A percentile compares a stretch with the other conserved stretches of the same genome.
Conservation (phyloP, 1,139 yeast genomes). For the Debaryomyces psychrophilus region DNA sequence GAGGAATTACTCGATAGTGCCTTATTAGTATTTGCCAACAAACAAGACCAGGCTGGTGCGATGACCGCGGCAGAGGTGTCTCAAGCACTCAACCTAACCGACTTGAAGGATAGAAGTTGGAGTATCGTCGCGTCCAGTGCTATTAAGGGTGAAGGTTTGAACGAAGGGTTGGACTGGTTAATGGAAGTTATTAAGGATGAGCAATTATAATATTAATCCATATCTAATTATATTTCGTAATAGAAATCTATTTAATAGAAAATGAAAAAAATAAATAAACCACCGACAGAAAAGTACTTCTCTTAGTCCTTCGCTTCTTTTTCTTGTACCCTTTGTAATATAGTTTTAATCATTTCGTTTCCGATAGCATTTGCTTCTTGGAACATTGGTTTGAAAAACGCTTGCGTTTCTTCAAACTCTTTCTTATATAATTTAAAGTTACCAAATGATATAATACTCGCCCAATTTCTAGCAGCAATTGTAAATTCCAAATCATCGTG, state of each 20-base stretch:
- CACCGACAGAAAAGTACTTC: not conserved
- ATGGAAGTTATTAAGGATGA: constrained; percentile 96
- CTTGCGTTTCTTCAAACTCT: constrained; percentile 78
- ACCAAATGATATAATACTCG: constrained; percentile 75
- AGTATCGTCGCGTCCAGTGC: constrained; percentile 97
- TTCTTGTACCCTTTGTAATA: constrained; percentile 55
- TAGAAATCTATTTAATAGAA: constrained; percentile 6
- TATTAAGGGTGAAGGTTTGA: constrained; percentile 91
- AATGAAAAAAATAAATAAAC: not conserved
- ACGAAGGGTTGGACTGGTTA: constrained; percentile 96
- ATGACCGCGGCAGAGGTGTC: constrained; percentile 93
- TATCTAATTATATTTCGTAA: constrained; percentile 7
- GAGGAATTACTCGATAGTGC: constrained; percentile 92
- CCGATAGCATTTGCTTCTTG: constrained; percentile 88
- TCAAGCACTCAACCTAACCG: constrained; percentile 81
- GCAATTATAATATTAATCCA: constrained; percentile 49
- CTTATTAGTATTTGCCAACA: constrained; percentile 90
- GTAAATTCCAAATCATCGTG: constrained; percentile 87
- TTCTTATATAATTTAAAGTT: constrained; percentile 71
- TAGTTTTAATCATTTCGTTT: constrained; percentile 95
- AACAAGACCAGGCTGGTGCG: constrained; percentile 97
- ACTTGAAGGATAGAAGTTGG: constrained; percentile 95
- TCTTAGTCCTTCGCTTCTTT: constrained; percentile 25
- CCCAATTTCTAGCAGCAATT: constrained; percentile 83
- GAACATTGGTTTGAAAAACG: constrained; percentile 81